Conservation (phyloP, 2,329 filamentous ascomycete genomes). For the Clarireedia paspali region DNA sequence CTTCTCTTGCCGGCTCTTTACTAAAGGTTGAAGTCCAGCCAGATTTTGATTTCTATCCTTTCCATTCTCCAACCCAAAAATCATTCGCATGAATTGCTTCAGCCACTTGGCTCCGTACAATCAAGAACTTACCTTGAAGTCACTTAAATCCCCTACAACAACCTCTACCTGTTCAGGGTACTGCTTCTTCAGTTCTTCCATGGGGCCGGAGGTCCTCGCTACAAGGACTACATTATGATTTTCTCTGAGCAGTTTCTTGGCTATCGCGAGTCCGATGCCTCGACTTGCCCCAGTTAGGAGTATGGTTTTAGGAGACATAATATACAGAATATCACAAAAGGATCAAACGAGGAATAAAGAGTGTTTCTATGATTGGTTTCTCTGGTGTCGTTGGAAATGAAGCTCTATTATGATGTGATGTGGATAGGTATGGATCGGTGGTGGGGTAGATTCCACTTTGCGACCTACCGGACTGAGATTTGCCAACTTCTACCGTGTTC, state of each 20-base stretch:
- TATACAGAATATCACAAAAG: too few relatives aligned
- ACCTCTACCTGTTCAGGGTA: conserved; percentile 47
- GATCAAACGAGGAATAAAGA: too few relatives aligned
- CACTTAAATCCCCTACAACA: conserved; percentile 47
- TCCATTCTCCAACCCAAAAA: neutral
- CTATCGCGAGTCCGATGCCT: conserved; percentile 52
- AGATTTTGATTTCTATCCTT: neutral
- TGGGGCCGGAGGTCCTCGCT: conserved; percentile 42
- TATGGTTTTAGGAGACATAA: conserved; percentile 54
- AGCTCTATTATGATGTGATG: neutral
- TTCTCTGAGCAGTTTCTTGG: conserved; percentile 42
- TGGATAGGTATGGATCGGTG: neutral
- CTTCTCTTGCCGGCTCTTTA: too few relatives aligned
- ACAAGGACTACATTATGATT: conserved; percentile 53
- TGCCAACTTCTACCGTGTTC: too few relatives aligned
- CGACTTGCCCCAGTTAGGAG: conserved; percentile 61
- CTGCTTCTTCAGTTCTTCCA: conserved; percentile 44
- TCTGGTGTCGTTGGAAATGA: neutral
- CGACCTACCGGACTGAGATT: too few relatives aligned
- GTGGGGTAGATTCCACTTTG: neutral
- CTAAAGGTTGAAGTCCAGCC: too few relatives aligned
- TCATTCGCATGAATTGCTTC: neutral
- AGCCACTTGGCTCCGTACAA: neutral
- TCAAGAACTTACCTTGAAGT: conserved; percentile 37
- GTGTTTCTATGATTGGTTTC: neutral